Conservation (phyloP, 306 rosid genomes). For the Cicer yamashitae region DNA sequence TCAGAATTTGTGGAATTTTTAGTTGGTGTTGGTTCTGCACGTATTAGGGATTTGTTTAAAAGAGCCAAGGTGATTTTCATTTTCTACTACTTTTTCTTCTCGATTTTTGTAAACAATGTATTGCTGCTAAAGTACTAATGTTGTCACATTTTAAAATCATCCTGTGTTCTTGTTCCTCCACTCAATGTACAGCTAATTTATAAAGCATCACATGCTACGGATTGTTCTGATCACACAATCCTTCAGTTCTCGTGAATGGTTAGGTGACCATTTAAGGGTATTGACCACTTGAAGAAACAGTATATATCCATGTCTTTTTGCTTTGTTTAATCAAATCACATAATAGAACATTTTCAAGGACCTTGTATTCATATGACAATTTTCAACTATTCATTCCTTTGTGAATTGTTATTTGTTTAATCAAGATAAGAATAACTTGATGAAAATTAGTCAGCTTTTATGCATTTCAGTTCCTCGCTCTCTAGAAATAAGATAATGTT, state of each 20-base stretch:
- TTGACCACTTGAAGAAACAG: slow-evolving; percentile 26
- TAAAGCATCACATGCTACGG: slow-evolving; percentile 31
- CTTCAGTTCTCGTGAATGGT: slow-evolving; percentile 18
- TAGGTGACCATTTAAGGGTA: slow-evolving; percentile 33
- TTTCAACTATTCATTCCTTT: slow-evolving; percentile 24
- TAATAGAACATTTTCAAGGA: slow-evolving; percentile 37
- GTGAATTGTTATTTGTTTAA: slow-evolving; percentile 29
- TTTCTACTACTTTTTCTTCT: slow-evolving; percentile 31
- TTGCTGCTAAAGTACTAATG: slow-evolving; percentile 44
- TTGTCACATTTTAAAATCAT: slow-evolving; percentile 38
- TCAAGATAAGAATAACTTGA: slow-evolving; percentile 6
- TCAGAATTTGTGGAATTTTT: slow-evolving; percentile 98
- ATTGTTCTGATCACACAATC: slow-evolving; percentile 22
- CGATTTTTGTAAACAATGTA: slow-evolving; percentile 36
- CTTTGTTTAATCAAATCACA: slow-evolving; percentile 24
- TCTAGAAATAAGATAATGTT: slow-evolving; percentile 30
- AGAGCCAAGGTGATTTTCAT: slow-evolving; percentile 83
- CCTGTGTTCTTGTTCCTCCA: slow-evolving; percentile 34
- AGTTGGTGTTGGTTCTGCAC: slow-evolving; percentile 99
- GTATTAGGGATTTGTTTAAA: slow-evolving; percentile 94
- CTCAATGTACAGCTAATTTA: slow-evolving; percentile 32
- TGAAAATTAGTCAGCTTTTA: slow-evolving; percentile 9
- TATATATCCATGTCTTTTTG: slow-evolving; percentile 35
- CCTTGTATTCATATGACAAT: slow-evolving; percentile 41
- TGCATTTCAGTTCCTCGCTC: slow-evolving; percentile 38